Evolutionary conservation across 2,329 filamentous ascomycete species (phyloP), one percentile per base, ranked within the genome.

Genomic region (Aspergillus sp.): DNA sequence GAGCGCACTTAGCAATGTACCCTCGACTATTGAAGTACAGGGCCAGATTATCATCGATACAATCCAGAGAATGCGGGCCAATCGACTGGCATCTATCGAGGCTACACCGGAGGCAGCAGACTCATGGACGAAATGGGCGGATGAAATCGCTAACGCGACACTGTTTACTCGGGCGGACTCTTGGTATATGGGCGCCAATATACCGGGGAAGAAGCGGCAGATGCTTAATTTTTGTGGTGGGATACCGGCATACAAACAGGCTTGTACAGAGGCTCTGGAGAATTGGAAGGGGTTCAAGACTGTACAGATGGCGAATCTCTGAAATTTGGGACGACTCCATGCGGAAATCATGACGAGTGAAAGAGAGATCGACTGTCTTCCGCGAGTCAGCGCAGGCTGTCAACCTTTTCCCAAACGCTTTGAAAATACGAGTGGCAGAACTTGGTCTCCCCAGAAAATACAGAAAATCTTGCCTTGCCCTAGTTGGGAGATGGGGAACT

Each of bases 1-100:
- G 0, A 86, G 84, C 0, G 78, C 84, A 0, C 75, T 87, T 8
- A 72, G 77, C 71, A 87, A 86, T 63, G 83, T 84, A 0, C 85
- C 85, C 0, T 78, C 81, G 1, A 78, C 75, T 8, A 78, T 82
- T 15, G 82, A 86, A 65, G 64, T 84, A 0, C 85, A 88, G 65
- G 83, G 82, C 1, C 72, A 81, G 0, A 87, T 83, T 83, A 82
- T 88, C 56, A 75, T 77, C 15, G 80, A 83, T 50, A 70, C 71
- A 47, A 84, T 88, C 55, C 72, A 75, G 38, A 80, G 83, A 67
- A 81, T 85, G 66, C 70, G 78, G 59, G 62, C 65, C 1, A 72
- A 82, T 30, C 72, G 73, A 2, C 72, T 85, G 68, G 80, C 80
- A 64, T 83, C 81, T 61, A 79, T 88, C 51, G 79, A 86, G 60